Conservation (phyloP, 78 protist species). For the Tieghemostelium lacteum region DNA sequence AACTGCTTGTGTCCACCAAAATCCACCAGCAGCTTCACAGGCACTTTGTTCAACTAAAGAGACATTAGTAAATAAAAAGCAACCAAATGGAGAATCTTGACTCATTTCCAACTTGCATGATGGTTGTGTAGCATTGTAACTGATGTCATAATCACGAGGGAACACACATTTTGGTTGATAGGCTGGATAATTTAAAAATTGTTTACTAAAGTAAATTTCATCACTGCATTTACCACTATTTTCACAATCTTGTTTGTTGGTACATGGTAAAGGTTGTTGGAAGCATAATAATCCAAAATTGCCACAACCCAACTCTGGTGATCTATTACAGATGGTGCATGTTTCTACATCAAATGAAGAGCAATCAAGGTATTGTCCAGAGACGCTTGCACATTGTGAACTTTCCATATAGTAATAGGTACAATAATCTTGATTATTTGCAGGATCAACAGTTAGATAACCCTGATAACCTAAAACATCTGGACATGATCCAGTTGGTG, state of each 20-base stretch:
- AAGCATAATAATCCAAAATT: constrained; percentile 7
- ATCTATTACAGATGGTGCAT: constrained; percentile 14
- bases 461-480: not conserved
- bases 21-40: constrained; percentile 4
- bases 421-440: not conserved
- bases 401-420: not conserved
- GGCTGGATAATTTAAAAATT: not conserved
- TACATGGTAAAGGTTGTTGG: not conserved
- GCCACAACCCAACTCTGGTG: not conserved
- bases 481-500: no score
- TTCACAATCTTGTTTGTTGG: not conserved
- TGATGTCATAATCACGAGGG: not conserved
- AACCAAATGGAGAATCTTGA: constrained; percentile 39
- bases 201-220: not conserved
- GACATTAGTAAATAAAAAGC: not conserved
- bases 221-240: constrained; percentile 13
- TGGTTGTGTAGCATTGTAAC: not conserved
- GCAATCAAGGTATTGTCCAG: not conserved
- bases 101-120: not conserved
- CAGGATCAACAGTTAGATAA: not conserved
- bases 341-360: not conserved
- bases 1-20: constrained; percentile 2
- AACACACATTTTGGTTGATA: constrained; percentile 41
- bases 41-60: not conserved
- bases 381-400: not conserved